Percentiles rank a stretch among this genome's conserved stretches.
Evolutionary conservation across 768 basidiomycete genomes (phyloP).

Genomic region (Rhodotorula taiwanensis): DNA sequence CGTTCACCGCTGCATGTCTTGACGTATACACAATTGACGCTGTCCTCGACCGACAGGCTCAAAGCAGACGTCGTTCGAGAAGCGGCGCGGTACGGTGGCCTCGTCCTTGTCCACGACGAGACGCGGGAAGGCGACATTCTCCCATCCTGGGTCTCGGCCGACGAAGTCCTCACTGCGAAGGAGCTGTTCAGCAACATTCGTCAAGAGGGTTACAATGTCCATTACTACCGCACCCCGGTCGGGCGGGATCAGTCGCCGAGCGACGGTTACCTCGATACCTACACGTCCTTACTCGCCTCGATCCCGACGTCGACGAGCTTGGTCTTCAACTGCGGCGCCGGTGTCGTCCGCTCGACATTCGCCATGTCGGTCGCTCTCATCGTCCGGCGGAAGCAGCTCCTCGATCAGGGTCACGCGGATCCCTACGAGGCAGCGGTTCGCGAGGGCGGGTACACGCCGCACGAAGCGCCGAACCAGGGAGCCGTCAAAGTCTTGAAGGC

Average conservation of each 20-base stretch:
- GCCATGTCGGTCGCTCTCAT: constrained; percentile 93
- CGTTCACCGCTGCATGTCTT: too few species aligned
- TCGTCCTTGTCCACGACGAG: constrained; percentile 79
- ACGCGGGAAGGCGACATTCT: constrained; percentile 54
- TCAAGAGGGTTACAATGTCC: constrained; percentile 33
- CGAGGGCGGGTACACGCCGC: not conserved
- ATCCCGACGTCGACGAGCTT: constrained; percentile 71
- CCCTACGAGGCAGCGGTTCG: constrained; percentile 54
- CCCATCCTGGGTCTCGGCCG: constrained; percentile 90
- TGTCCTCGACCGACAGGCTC: constrained; percentile 50
- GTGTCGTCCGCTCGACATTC: constrained; percentile 82
- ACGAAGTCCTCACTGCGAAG: constrained; percentile 79
- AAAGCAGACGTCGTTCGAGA: constrained; percentile 88
- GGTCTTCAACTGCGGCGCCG: constrained; percentile 95
- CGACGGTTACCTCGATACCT: constrained; percentile 95
- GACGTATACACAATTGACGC: too few species aligned
- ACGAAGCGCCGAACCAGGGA: not conserved
- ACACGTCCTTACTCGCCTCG: constrained; percentile 68
- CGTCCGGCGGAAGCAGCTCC: constrained; percentile 67
- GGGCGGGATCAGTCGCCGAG: constrained; percentile 86
- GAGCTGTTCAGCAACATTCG: constrained; percentile 55
- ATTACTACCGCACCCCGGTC: constrained; percentile 92
- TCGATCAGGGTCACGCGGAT: constrained; percentile 62
- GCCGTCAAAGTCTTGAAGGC: constrained; percentile 41
- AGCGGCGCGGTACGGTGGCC: constrained; percentile 73